These are phyloP conservation scores for Marsdenia floribunda DNA, from an alignment of 257 asterid genomes.

Conservation along the genomic window DNA sequence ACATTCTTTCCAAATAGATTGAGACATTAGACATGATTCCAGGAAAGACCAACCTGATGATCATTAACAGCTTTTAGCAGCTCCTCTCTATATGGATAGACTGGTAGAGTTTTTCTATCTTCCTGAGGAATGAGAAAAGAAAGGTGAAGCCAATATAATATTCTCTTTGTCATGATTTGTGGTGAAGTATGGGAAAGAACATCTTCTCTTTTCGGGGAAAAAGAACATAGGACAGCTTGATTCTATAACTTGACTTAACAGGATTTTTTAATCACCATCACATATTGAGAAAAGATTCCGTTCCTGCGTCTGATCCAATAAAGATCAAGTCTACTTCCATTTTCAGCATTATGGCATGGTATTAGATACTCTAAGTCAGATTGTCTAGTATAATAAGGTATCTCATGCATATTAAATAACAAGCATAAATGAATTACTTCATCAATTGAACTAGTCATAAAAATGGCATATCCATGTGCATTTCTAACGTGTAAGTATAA, in stretches of 20 bases:
- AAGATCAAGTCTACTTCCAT: background rate
- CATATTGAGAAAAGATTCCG: background rate
- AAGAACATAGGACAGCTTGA: background rate
- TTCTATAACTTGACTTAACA: background rate
- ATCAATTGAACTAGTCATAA: background rate
- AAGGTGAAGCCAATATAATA: slow-evolving; percentile 3
- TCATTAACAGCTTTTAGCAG: slow-evolving; percentile 69
- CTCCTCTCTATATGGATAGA: slow-evolving; percentile 69
- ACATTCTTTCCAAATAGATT: background rate
- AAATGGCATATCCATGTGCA: background rate
- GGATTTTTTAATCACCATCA: background rate
- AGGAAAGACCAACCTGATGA: slow-evolving; percentile 55
- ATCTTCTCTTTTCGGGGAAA: background rate
- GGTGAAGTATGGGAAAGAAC: background rate
- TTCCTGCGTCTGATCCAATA: background rate
- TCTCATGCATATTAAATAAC: background rate
- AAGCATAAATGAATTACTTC: background rate
- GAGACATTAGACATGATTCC: background rate
- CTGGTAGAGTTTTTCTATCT: slow-evolving; percentile 83
- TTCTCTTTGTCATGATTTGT: background rate
- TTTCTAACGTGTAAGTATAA: background rate
- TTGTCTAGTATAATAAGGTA: background rate
- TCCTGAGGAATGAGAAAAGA: slow-evolving; percentile 35
- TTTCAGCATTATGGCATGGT: background rate
- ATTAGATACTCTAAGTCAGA: background rate